Evolutionary conservation across 805 yeast genomes (phyloP).

Genomic region (Lipomyces yamanashiensis): DNA sequence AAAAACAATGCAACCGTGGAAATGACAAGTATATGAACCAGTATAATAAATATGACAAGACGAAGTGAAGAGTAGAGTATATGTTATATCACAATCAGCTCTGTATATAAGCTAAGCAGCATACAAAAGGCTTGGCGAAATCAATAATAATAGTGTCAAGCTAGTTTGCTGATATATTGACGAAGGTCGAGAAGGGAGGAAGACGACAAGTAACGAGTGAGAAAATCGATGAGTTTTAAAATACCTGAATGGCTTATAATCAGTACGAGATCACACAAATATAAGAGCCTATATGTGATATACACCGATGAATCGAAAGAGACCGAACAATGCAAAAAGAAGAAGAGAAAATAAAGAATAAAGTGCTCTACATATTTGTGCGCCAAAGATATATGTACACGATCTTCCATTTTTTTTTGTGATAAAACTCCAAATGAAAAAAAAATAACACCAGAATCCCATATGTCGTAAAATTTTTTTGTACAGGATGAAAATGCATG

Average conservation of each 20-base stretch:
- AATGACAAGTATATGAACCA: not conserved
- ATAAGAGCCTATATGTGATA: not conserved
- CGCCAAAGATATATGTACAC: slow-evolving; percentile 4
- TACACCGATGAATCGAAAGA: slow-evolving; percentile 13
- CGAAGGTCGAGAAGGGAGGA: no score
- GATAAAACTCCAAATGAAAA: not conserved
- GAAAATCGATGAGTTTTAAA: slow-evolving; percentile 5
- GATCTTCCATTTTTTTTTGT: not conserved
- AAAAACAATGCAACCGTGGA: not conserved
- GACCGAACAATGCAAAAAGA: not conserved
- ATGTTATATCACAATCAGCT: no score
- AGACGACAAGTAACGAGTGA: no score
- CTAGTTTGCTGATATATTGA: no score
- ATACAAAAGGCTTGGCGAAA: no score
- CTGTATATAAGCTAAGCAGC: no score
- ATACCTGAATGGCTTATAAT: slow-evolving; percentile 22
- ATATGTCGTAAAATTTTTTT: not conserved
- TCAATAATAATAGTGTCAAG: no score
- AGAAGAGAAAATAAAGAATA: not conserved
- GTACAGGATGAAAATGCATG: not conserved
- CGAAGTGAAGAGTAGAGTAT: not conserved
- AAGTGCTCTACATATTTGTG: not conserved
- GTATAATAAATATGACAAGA: not conserved
- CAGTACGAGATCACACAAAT: slow-evolving; percentile 6
- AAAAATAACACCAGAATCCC: not conserved